phyloP scores from a whole-genome alignment of 257 asterid species.

The Datura wrightii region DNA sequence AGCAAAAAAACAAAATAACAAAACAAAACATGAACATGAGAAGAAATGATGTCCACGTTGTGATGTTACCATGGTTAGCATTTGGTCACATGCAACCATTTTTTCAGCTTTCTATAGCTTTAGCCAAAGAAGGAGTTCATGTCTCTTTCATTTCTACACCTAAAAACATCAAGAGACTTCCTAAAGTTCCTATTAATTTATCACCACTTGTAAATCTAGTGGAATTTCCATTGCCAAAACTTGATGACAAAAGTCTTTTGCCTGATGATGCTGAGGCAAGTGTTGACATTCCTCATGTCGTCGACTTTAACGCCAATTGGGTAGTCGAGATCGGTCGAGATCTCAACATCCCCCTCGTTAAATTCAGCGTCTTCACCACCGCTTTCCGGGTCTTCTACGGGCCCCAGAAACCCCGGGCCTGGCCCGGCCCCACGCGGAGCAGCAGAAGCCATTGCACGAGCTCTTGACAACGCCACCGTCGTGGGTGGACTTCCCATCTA shows the following conservation, averaged over 20 bases:
- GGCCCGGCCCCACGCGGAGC: background rate
- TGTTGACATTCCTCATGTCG: slow-evolving; percentile 26
- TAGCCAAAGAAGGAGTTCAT: slow-evolving; percentile 28
- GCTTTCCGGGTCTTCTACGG: background rate
- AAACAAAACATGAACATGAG: background rate
- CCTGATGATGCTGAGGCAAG: slow-evolving; percentile 41
- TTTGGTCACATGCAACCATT: background rate
- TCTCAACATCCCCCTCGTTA: background rate
- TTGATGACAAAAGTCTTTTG: slow-evolving; percentile 7
- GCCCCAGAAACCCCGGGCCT: background rate
- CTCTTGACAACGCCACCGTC: background rate
- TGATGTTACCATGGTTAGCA: background rate
- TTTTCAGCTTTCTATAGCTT: background rate
- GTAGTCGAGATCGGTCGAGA: background rate
- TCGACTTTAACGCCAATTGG: background rate
- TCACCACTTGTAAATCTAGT: background rate
- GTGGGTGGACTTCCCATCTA: slow-evolving; percentile 31
- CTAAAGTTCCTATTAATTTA: slow-evolving; percentile 34
- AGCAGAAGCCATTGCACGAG: background rate
- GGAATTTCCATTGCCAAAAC: background rate
- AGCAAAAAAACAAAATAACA: too few relatives aligned
- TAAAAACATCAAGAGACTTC: slow-evolving; percentile 39
- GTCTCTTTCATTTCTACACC: slow-evolving; percentile 36
- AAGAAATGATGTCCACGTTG: background rate
- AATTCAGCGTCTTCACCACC: background rate